Base-by-base conservation (phyloP, 192 early-diverging fungal species). In the Coemansia sp. region DNA sequence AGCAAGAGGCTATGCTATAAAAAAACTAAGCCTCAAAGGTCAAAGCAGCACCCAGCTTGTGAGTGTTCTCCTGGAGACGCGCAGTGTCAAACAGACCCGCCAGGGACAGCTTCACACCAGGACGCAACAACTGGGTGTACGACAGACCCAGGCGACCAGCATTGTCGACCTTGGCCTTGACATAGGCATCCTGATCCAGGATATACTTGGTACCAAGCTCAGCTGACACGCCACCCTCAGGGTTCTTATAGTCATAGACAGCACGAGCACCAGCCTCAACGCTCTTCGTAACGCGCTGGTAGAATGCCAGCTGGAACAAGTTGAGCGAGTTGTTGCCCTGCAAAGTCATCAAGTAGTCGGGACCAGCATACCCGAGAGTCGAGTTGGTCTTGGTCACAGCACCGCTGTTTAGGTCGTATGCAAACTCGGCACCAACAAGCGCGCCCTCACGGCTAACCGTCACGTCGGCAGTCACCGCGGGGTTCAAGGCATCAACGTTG, bases 261-360 rank as follows among this genome's bases (percentile, higher is more conserved):
- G 96, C 95, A 75, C 92, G 92, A 64, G 91, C 97, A 79, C 94
- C 96, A 64, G 95, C 96, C 86, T 99, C 96, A 72, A 98, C 89
- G 57, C 91, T 88, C 64, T 86, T 58, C 77, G 87, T 93, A 62
- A 99, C 93, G 67, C 93, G 93, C 88, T 99, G 98, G 92, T 92
- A 97, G 93, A 96, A 97, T 11, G 95, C 92, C 57, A 94, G 92
- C 67, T 96, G 84, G 86, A 94, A 96, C 73, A 88, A 71, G 86
- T 85, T 88, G 74, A 98, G 87, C 36, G 91, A 91, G 91, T 96
- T 95, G 74, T 89, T 88, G 81, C 94, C 94, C 77, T 94, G 91
- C 56, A 99, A 80, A 58, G 94, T 85, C 63, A 97, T 86, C 63
- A 88, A 74, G 87, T 98, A 99, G 79, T 97, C 94, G 60, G 84